Base-by-base conservation (phyloP, 2,329 filamentous ascomycete species). In the Metarhizium robertsii region DNA sequence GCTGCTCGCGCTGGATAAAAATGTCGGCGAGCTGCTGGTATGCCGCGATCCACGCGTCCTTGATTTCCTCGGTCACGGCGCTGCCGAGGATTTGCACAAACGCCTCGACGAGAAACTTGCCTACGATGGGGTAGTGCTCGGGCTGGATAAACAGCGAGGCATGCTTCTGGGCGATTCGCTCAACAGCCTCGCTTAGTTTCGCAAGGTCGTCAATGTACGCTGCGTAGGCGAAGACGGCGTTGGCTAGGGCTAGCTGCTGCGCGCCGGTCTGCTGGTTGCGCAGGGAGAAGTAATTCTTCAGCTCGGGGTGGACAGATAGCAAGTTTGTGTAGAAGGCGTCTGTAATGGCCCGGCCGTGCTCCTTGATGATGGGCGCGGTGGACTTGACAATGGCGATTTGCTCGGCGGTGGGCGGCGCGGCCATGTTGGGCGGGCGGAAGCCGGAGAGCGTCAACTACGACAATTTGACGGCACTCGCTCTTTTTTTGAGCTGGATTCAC, bases 151-250 rank as follows among this genome's bases (percentile, higher is more conserved):
- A 82, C 29, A 92, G 76, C 2, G 81, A 86, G 29, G 78, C 86
- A 66, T 92, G 88, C 72, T 90, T 91, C 65, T 90, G 82, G 57
- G 84, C 85, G 59, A 92, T 90, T 62, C 84, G 79, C 69, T 89
- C 84, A 11, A 81, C 74, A 42, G 72, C 72, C 30, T 79, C 75
- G 13, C 67, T 67, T 2, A 91, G 75, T 16, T 74, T 79, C 51
- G 76, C 78, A 0, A 89, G 77, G 64, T 89, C 78, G 68, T 90
- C 85, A 64, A 91, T 86, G 69, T 90, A 78, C 43, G 76, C 73
- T 49, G 88, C 88, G 64, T 90, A 91, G 53, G 86, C 85, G 61
- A 86, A 81, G 5, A 92, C 79, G 0, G 87, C 77, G 47, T 74
- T 77, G 6, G 87, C 87, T 6, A 92, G 79, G 2, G 88, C 86